A percentile compares a stretch with the other conserved stretches of the same genome.
phyloP scores from a whole-genome alignment of 1,284 basidiomycete genomes.

The Kwoniella shivajii region DNA sequence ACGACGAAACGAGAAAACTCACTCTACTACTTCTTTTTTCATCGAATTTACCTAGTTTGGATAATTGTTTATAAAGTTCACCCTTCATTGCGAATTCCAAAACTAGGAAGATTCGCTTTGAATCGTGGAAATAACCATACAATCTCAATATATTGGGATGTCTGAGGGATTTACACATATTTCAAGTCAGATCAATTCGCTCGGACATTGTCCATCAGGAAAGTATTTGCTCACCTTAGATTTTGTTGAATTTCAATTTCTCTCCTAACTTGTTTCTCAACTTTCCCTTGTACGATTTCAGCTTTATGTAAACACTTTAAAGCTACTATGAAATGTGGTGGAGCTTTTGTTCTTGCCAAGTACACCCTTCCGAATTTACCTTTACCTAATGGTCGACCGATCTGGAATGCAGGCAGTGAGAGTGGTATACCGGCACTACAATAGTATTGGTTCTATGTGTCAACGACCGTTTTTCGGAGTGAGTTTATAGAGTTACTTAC shows the following conservation, averaged over 20 bases:
- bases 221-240: slow-evolving; percentile 64
- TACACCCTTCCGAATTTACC: slow-evolving; percentile 99
- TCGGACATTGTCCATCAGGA: too few relatives aligned
- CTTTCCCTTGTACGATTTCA: slow-evolving; percentile 83
- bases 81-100: slow-evolving; percentile 95
- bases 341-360: slow-evolving; percentile 89
- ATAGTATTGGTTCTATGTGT: too few relatives aligned
- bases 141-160: slow-evolving; percentile 93
- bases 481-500: too few relatives aligned
- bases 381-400: slow-evolving; percentile 93
- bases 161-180: slow-evolving; percentile 49
- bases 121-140: slow-evolving; percentile 97
- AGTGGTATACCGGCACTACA: slow-evolving; percentile 27
- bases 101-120: slow-evolving; percentile 97
- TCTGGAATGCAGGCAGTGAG: slow-evolving; percentile 81
- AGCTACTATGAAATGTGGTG: slow-evolving; percentile 90
- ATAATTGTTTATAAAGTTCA: slow-evolving; percentile 93
- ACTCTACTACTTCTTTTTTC: slow-evolving; percentile 75
- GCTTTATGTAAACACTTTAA: slow-evolving; percentile 98
- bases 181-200: background rate
- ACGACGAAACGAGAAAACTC: slow-evolving; percentile 25
- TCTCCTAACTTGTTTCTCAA: slow-evolving; percentile 93
- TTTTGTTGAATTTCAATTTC: slow-evolving; percentile 99
- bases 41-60: slow-evolving; percentile 79
- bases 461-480: too few relatives aligned